Evolutionary conservation across 345 rosid genomes (phyloP).

Genomic region (Pistacia integerrima): DNA sequence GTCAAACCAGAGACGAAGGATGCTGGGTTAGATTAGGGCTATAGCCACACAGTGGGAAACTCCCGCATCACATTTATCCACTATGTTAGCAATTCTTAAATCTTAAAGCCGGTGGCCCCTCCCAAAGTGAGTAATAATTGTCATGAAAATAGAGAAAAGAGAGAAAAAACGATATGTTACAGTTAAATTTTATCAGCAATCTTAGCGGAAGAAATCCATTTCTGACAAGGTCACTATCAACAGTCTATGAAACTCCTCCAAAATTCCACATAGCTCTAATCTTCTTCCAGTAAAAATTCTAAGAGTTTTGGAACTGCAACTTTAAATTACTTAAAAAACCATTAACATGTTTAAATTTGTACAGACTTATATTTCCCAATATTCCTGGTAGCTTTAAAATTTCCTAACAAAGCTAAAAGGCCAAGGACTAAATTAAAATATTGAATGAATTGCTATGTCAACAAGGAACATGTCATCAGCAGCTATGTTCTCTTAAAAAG

Average conservation of each 20-base stretch:
- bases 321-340: not conserved
- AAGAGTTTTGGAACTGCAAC: not conserved
- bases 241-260: not conserved
- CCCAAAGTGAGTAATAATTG: not conserved
- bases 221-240: not conserved
- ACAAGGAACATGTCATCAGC: not conserved
- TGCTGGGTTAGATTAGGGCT: not conserved
- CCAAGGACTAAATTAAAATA: not conserved
- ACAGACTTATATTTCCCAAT: not conserved
- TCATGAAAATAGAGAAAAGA: not conserved
- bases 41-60: not conserved
- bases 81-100: not conserved
- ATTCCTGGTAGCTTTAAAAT: not conserved
- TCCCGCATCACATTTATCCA: not conserved
- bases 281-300: not conserved
- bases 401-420: not conserved
- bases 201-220: not conserved
- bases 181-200: not conserved
- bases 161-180: too few species aligned
- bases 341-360: constrained; percentile 4
- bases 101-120: not conserved
- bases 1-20: not conserved
- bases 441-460: constrained; percentile 1
- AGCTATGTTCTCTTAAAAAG: not conserved
- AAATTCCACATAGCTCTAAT: not conserved